Base-by-base conservation (phyloP, 2,329 filamentous ascomycete genomes). In the Curvularia spicifera region DNA sequence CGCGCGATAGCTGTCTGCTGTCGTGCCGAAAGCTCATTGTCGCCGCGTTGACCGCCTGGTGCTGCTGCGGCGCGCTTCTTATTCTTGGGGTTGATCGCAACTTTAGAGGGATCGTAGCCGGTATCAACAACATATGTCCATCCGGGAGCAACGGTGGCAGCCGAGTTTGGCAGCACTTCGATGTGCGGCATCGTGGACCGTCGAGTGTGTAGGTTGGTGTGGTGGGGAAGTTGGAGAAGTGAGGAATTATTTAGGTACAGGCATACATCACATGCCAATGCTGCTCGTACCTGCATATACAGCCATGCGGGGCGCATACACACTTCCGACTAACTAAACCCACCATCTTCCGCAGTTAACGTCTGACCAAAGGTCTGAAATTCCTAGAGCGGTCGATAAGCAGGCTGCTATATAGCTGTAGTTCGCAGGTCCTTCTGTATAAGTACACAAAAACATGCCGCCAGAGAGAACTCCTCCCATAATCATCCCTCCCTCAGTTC, bases 111-210 rank as follows among this genome's bases (percentile, higher is more conserved):
- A 54, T 86, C 83, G 55, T 85, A 83, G 76, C 84, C 73, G 15
- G 85, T 88, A 72, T 97, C 91, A 29, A 93, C 88, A 1, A 97
- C 91, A 75, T 97, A 97, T 12, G 92, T 92, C 90, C 93, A 98
- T 71, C 94, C 94, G 0, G 94, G 93, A 1, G 91, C 90, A 44
- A 85, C 82, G 44, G 86, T 85, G 15, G 87, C 87, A 60, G 87
- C 87, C 71, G 86, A 87, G 57, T 80, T 80, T 35, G 91, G 90
- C 56, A 97, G 82, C 68, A 96, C 89, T 78, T 96, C 88, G 69
- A 98, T 91, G 69, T 91, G 89, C 66, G 85, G 85, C 83, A 88
- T 88, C 43, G 61, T 66, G 49, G 43, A 44, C 49, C 49, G 48
- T 51, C 35, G 59, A 43, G 31, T 54, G 55, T 37, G 53, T 43